Conservation (phyloP, 768 basidiomycete genomes). For the Hydnomerulius pinastri region DNA sequence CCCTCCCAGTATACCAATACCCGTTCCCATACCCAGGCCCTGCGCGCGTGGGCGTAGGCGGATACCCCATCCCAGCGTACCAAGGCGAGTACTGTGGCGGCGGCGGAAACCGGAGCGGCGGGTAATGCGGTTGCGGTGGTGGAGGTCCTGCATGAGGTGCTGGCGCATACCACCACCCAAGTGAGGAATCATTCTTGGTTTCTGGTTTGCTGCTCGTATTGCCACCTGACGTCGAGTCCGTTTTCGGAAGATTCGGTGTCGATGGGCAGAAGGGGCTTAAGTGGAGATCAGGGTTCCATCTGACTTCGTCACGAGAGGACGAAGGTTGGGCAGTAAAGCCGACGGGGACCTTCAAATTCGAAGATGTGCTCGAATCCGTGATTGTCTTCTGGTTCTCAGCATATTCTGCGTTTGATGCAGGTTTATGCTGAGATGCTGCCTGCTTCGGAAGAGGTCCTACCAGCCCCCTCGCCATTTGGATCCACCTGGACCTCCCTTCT, state of each 20-base stretch:
- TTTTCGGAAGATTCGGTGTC: background rate
- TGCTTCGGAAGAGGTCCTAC: conserved; percentile 18
- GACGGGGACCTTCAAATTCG: background rate
- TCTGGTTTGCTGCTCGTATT: conserved; percentile 1
- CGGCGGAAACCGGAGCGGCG: conserved; percentile 13
- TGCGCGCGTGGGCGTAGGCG: too few relatives aligned
- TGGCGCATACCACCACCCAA: conserved; percentile 10
- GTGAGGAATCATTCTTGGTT: conserved; percentile 12
- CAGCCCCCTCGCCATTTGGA: conserved; percentile 17
- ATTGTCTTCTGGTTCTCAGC: too few relatives aligned
- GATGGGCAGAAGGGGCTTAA: background rate
- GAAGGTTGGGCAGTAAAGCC: background rate
- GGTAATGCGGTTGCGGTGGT: background rate
- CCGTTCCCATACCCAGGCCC: conserved; percentile 17
- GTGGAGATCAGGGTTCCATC: conserved; percentile 18
- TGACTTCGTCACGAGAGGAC: background rate
- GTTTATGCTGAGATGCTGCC: background rate
- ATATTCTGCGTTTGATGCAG: background rate
- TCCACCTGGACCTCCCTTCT: conserved; percentile 23
- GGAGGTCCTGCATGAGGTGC: conserved; percentile 10
- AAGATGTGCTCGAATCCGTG: too few relatives aligned
- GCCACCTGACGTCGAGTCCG: background rate
- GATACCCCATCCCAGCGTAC: conserved; percentile 16
- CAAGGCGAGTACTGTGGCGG: conserved; percentile 16
- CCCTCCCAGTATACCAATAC: conserved; percentile 28